Evolutionary conservation across 441 rosid species (phyloP), one percentile per base, ranked within the genome.

Genomic region (Mallotus repandus): DNA sequence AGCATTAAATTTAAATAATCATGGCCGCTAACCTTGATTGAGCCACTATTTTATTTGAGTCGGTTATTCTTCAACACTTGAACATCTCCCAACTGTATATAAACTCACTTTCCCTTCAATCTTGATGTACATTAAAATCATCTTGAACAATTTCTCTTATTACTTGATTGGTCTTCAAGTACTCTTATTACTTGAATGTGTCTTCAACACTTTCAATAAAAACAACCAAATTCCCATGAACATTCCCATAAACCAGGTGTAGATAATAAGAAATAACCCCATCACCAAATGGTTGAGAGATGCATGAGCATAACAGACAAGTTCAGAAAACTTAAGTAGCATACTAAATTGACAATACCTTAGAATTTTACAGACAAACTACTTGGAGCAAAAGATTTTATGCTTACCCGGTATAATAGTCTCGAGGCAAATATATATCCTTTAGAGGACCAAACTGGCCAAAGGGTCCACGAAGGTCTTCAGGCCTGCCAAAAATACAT

Each of bases 351-450:
- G 55, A 21, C 72, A 63, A 13, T 18, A 56, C 16, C 45, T 19
- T 2, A 16, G 29, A 41, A 21, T 29, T 29, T 29, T 29, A 29
- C 32, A 29, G 50, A 29, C 16, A 25, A 29, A 16, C 21, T 4
- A 32, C 43, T 29, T 10, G 2, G 49, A 43, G 62, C 29, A 62
- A 70, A 9, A 62, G 9, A n/a, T 15, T 22, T 18, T 16, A 59
- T 18, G 56, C 88, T 87, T 82, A 95, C 98, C 99, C 97, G 64
- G 95, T 87, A 76, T 95, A 78, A 76, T 90, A 95, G 76, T 95
- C 97, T 25, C 94, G 89, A 57, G 98, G 99, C 89, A 95, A 79
- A 76, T 93, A 91, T 54, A 95, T 69, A 73, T 95, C 99, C 88
- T 91, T 95, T 58, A 95, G 85, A 63, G 85, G 95, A 74, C 99